Conservation (phyloP, 306 rosid species). For the Vicia villosa region DNA sequence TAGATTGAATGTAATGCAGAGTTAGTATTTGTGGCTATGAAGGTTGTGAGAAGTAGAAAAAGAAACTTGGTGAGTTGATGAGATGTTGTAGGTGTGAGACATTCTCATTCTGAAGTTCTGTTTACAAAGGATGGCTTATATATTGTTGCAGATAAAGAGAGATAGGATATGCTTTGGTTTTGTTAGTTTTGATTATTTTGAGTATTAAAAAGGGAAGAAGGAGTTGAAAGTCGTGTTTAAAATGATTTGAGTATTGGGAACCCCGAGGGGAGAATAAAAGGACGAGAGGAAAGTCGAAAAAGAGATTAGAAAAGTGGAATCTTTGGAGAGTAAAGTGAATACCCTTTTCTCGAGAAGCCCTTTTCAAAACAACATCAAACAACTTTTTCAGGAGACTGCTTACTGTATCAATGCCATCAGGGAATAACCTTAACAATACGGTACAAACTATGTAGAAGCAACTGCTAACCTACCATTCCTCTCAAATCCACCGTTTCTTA, state of each 20-base stretch:
- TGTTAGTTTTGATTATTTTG: not conserved
- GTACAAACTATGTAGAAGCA: conserved; percentile 19
- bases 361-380: conserved; percentile 45
- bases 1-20: not conserved
- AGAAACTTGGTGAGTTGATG: not conserved
- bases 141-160: conserved; percentile 22
- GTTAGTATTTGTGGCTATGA: not conserved
- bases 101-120: conserved; percentile 35
- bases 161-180: not conserved
- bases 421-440: conserved; percentile 45
- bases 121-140: conserved; percentile 28
- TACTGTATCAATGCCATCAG: conserved; percentile 40
- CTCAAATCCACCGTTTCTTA: not conserved
- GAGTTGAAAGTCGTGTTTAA: conserved; percentile 3
- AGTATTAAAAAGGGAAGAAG: conserved; percentile 16
- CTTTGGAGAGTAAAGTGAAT: conserved; percentile 51
- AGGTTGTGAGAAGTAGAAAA: not conserved
- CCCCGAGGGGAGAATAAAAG: conserved; percentile 45
- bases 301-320: conserved; percentile 57
- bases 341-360: conserved; percentile 54
- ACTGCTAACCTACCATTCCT: not conserved
- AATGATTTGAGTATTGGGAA: conserved; percentile 30
- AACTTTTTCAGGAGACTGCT: conserved; percentile 47
- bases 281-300: conserved; percentile 56
- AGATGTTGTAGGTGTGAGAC: conserved; percentile 34